phyloP scores from a whole-genome alignment of 2,329 filamentous ascomycete species.

The Epichloe elymi region DNA sequence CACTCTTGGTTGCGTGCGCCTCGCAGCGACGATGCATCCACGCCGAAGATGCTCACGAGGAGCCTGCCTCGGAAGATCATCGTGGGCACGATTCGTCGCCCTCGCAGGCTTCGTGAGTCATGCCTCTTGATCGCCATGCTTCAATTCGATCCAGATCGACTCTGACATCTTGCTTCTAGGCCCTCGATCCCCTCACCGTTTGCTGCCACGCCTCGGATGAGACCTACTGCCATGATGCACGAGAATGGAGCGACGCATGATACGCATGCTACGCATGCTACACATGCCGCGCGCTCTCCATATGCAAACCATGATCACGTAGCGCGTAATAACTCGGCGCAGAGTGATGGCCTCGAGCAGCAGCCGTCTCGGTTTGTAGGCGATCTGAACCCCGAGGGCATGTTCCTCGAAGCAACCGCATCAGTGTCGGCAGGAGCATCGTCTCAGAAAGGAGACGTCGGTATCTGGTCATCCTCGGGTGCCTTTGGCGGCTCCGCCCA shows the following conservation, averaged over 20 bases:
- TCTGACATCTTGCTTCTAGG: slow-evolving; percentile 1
- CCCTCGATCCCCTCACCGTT: background rate
- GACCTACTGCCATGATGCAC: background rate
- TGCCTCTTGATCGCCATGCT: background rate
- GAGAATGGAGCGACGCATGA: background rate
- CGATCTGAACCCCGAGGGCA: slow-evolving; percentile 46
- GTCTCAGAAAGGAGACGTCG: slow-evolving; percentile 38
- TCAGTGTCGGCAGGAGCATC: slow-evolving; percentile 18
- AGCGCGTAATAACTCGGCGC: background rate
- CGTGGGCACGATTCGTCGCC: slow-evolving; percentile 14
- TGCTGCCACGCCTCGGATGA: slow-evolving; percentile 1
- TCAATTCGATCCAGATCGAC: background rate
- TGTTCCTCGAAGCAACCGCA: slow-evolving; percentile 42
- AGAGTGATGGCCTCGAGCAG: slow-evolving; percentile 1
- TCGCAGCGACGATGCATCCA: slow-evolving; percentile 32
- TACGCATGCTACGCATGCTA: background rate
- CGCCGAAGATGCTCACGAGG: slow-evolving; percentile 21
- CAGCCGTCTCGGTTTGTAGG: slow-evolving; percentile 38
- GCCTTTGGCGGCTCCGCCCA: slow-evolving; percentile 13
- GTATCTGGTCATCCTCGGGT: slow-evolving; percentile 37
- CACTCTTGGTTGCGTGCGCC: slow-evolving; percentile 1
- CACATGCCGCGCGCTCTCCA: background rate
- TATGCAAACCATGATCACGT: background rate
- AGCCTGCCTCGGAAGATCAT: slow-evolving; percentile 14
- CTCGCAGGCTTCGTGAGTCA: slow-evolving; percentile 18